Conservation (phyloP, 2,329 filamentous ascomycete species). For the Hymenoscyphus occultus region DNA sequence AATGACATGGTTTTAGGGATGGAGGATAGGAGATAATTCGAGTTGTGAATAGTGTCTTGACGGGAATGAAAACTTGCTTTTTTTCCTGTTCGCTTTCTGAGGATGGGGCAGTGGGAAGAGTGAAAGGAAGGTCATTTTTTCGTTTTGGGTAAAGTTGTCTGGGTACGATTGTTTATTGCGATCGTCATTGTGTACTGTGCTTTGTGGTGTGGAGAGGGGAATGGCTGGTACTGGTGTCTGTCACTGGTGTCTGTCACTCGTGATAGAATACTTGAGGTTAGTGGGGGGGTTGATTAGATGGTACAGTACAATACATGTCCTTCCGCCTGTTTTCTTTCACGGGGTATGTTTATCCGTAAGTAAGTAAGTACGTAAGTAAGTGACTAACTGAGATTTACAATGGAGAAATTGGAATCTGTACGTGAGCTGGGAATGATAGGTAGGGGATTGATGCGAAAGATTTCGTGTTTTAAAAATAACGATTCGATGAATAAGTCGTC, state of each 20-base stretch:
- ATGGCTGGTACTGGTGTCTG: neutral
- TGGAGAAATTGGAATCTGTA: too few species aligned
- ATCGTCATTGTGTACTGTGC: too few species aligned
- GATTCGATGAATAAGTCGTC: too few species aligned
- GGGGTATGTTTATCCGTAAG: neutral
- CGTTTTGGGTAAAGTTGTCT: neutral
- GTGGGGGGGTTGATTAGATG: neutral
- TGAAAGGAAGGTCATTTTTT: neutral
- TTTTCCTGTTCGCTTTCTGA: neutral
- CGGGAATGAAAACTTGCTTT: neutral
- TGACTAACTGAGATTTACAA: too few species aligned
- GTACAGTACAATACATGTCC: neutral
- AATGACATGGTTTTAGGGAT: neutral
- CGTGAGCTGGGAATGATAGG: too few species aligned
- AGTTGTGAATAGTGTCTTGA: neutral
- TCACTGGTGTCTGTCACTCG: neutral
- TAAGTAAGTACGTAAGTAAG: neutral
- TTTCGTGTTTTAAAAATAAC: too few species aligned
- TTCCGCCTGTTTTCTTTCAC: neutral
- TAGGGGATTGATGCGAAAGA: too few species aligned
- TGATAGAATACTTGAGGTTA: neutral
- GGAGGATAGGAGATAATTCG: too few species aligned
- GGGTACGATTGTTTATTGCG: too few species aligned
- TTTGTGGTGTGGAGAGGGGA: neutral
- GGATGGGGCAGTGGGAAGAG: neutral